Conservation (phyloP, 192 early-diverging fungal genomes). For the Linnemannia exigua region DNA sequence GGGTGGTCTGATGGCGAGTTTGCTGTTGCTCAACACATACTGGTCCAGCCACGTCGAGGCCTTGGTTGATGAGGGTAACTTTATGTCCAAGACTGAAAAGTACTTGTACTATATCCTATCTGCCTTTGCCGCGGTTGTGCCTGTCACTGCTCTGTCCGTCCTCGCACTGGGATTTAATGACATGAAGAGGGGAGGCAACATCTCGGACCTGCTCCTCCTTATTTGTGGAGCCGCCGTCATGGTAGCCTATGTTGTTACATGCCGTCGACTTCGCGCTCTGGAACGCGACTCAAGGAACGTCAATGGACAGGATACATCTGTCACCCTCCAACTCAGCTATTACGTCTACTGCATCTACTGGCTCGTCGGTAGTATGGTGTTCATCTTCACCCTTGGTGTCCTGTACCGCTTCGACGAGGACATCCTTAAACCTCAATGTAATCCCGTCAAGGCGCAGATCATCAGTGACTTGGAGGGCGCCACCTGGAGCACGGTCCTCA, state of each 20-base stretch:
- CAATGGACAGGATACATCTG: conserved; percentile 41
- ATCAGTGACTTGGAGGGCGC: conserved; percentile 37
- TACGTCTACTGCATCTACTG: conserved; percentile 48
- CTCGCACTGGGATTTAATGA: not conserved
- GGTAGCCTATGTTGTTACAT: conserved; percentile 32
- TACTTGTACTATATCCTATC: conserved; percentile 33
- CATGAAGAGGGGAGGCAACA: not conserved
- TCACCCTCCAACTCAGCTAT: conserved; percentile 38
- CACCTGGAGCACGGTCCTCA: conserved; percentile 36
- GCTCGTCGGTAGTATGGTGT: conserved; percentile 40
- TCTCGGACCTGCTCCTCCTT: conserved; percentile 17
- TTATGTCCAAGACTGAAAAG: conserved; percentile 50
- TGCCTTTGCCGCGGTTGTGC: conserved; percentile 13
- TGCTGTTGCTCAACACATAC: conserved; percentile 45
- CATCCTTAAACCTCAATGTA: not conserved
- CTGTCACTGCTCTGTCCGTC: not conserved
- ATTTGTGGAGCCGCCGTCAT: conserved; percentile 14
- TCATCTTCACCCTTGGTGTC: conserved; percentile 30
- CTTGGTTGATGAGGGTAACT: conserved; percentile 50
- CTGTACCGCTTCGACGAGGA: conserved; percentile 10
- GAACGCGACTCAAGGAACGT: conserved; percentile 53
- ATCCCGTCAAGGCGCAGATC: conserved; percentile 25
- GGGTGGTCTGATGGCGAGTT: conserved; percentile 26
- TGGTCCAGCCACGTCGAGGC: conserved; percentile 51
- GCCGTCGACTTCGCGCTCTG: conserved; percentile 22